Evolutionary conservation across 208 protist genomes (phyloP).

Genomic region (Acanthamoeba healyi): DNA sequence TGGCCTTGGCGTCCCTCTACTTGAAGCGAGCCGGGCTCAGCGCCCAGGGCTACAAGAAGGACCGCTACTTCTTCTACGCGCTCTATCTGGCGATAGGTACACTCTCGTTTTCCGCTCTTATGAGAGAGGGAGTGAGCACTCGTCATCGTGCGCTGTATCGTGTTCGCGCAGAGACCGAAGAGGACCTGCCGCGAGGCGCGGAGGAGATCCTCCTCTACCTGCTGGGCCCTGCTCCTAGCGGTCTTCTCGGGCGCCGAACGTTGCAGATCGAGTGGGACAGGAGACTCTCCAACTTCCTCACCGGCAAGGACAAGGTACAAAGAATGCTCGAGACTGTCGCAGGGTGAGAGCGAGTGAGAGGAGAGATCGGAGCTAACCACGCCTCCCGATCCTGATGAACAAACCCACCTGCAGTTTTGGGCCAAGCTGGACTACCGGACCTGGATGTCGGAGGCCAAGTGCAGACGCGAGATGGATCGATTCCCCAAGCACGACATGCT

Average conservation of each 20-base stretch:
- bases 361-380: too few species aligned
- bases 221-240: not conserved
- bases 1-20: conserved; percentile 14
- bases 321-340: too few species aligned
- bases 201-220: conserved; percentile 46
- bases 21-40: conserved; percentile 15
- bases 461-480: not conserved
- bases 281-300: not conserved
- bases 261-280: conserved; percentile 1
- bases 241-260: too few species aligned
- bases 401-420: conserved; percentile 57
- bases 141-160: not conserved
- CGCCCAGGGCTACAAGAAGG: not conserved
- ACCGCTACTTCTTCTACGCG: conserved; percentile 48
- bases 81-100: conserved; percentile 27
- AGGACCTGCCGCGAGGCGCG: not conserved
- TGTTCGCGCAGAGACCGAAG: conserved; percentile 47
- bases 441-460: conserved; percentile 2
- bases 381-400: too few species aligned
- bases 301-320: conserved; percentile 44
- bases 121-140: not conserved
- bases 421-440: conserved; percentile 1
- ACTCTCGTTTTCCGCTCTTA: not conserved
- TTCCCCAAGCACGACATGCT: not conserved
- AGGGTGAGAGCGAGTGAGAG: too few species aligned